Conservation (phyloP, 2,329 filamentous ascomycete species). For the Juglanconis juglandina region DNA sequence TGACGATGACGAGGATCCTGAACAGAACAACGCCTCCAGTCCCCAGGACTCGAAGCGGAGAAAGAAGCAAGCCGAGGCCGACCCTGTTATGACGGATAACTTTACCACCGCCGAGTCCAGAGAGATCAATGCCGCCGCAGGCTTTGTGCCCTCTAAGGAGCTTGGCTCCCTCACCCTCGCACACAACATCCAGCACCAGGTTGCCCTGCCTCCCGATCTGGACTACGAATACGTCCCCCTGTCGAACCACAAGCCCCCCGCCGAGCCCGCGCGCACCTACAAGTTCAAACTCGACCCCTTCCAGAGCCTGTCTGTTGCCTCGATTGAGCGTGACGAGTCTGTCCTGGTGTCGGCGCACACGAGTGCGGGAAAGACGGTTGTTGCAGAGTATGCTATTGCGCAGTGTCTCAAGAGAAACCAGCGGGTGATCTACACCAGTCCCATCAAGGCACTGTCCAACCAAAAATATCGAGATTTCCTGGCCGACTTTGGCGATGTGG, state of each 20-base stretch:
- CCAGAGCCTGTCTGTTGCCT: conserved; percentile 89
- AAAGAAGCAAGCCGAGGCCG: conserved; percentile 61
- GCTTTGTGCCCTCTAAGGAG: conserved; percentile 59
- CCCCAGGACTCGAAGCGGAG: conserved; percentile 60
- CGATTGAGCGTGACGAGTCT: conserved; percentile 94
- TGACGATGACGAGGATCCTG: conserved; percentile 34
- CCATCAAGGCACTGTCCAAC: conserved; percentile 97
- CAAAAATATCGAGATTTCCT: conserved; percentile 98
- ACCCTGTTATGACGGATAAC: conserved; percentile 83
- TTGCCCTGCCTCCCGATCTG: conserved; percentile 87
- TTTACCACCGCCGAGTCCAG: conserved; percentile 94
- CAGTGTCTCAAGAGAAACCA: conserved; percentile 97
- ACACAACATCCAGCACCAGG: conserved; percentile 98
- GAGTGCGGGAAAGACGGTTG: conserved; percentile 95
- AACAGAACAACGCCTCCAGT: conserved; percentile 33
- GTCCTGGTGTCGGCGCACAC: conserved; percentile 96
- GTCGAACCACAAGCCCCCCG: conserved; percentile 87
- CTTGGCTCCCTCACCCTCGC: conserved; percentile 74
- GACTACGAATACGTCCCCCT: conserved; percentile 95
- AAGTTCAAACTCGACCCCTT: conserved; percentile 94
- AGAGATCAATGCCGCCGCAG: conserved; percentile 78
- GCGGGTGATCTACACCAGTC: conserved; percentile 97
- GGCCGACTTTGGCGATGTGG: conserved; percentile 92
- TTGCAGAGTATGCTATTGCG: conserved; percentile 96
- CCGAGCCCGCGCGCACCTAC: conserved; percentile 78